A percentile compares a stretch with the other conserved stretches of the same genome.
phyloP scores from a whole-genome alignment of 2,329 filamentous ascomycete genomes.

The Tolypocladium guangdongense region DNA sequence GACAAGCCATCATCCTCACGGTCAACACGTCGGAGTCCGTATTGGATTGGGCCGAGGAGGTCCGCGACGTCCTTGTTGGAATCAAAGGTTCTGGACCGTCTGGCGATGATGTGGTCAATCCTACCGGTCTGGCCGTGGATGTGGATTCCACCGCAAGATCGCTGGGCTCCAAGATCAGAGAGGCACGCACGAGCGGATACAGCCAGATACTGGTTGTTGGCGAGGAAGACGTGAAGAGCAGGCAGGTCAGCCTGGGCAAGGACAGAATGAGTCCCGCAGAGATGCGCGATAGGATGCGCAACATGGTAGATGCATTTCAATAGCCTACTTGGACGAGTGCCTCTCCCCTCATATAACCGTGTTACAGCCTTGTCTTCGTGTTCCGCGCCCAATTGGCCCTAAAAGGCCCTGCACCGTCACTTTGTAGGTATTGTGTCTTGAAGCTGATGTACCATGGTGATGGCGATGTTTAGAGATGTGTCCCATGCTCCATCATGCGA shows the following conservation, averaged over 20 bases:
- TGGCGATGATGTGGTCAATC: slow-evolving; percentile 35
- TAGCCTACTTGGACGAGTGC: slow-evolving; percentile 15
- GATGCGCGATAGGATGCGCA: slow-evolving; percentile 32
- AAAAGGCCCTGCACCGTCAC: no score
- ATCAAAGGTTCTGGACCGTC: slow-evolving; percentile 15
- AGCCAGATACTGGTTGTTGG: slow-evolving; percentile 66
- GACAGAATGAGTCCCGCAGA: slow-evolving; percentile 32
- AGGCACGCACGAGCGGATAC: slow-evolving; percentile 63
- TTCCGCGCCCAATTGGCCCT: neutral
- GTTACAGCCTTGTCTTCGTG: neutral
- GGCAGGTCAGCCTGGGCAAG: slow-evolving; percentile 36
- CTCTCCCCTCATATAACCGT: neutral
- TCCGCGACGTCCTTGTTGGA: slow-evolving; percentile 41
- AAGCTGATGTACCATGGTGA: neutral
- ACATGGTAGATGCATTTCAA: slow-evolving; percentile 36
- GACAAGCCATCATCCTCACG: slow-evolving; percentile 64
- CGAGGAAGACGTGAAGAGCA: slow-evolving; percentile 46
- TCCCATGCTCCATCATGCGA: neutral
- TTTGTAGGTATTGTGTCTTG: neutral
- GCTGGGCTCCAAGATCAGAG: slow-evolving; percentile 57
- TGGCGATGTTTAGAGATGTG: neutral
- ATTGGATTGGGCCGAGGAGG: slow-evolving; percentile 34
- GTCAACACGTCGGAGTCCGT: slow-evolving; percentile 52
- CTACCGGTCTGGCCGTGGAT: slow-evolving; percentile 56
- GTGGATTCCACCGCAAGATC: slow-evolving; percentile 53